Evolutionary conservation across 306 rosid species (phyloP), one percentile per base, ranked within the genome.

Genomic region (Vigna nakashimae): DNA sequence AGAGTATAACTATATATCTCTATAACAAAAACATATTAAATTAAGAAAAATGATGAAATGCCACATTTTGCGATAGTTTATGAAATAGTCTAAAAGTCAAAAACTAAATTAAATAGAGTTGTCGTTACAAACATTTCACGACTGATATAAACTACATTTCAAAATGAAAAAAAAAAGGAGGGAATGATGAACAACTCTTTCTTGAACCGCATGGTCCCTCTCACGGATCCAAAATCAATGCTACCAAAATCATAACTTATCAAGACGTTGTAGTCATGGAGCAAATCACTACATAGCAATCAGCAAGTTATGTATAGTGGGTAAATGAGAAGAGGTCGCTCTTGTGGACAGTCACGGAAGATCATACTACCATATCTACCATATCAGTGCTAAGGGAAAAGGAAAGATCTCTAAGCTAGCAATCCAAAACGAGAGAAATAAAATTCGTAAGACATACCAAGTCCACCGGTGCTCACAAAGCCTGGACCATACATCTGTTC

Each of bases 391-490:
- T 17, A 20, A 53, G 59, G 8, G 16, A 59, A 30, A 4, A 28
- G 16, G 45, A 32, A 24, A 63, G 15, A 52, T 53, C 74, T 71
- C 40, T 18, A 4, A 7, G 42, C 38, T 53, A 17, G 68, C 51
- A 55, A 52, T 66, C 16, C n/a, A 62, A 3, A 16, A 65, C 15
- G 1, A 56, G 36, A 13, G 49, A 49, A 56, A 74, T 56, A 75
- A 57, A 75, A 52, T 32, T 72, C 30, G 32, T 9, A 72, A 77
- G 57, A 38, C 75, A 67, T 87, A 90, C 92, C 96, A 67, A 87
- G 71, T 77, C 96, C 96, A 75, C 96, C 96, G 6, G 92, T 82
- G 87, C 96, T 90, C 59, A 88, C 89, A 70, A 88, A 90, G 32
- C 96, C 92, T 43, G 74, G 77, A 22, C 96, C 96, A 76, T 81